Percentiles rank a stretch among this genome's conserved stretches.
These are phyloP conservation scores for Mixia osmundae DNA, from an alignment of 1,284 basidiomycete genomes.

Conservation along the genomic window DNA sequence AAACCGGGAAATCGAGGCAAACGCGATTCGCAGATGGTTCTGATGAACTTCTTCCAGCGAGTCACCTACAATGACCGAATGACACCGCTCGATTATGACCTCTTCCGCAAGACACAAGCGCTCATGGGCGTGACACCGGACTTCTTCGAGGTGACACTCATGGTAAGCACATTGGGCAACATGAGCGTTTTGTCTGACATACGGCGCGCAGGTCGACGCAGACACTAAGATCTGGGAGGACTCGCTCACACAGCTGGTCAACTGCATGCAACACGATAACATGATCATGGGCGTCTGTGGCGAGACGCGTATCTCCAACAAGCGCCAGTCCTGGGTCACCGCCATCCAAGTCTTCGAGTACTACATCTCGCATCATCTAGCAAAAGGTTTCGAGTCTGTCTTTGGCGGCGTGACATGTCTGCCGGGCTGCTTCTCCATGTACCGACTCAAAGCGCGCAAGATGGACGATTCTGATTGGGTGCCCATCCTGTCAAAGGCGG, in stretches of 20 bases:
- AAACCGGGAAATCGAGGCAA: slow-evolving; percentile 98
- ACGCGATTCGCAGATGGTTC: slow-evolving; percentile 89
- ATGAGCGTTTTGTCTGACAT: not conserved
- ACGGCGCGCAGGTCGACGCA: slow-evolving; percentile 68
- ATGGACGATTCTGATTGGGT: slow-evolving; percentile 82
- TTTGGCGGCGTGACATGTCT: slow-evolving; percentile 99
- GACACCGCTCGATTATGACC: slow-evolving; percentile 88
- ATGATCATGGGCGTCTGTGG: slow-evolving; percentile 99
- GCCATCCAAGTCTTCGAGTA: slow-evolving; percentile 75
- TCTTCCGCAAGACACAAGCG: slow-evolving; percentile 88
- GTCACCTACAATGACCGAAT: slow-evolving; percentile 99
- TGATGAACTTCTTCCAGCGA: slow-evolving; percentile 98
- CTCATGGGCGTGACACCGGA: slow-evolving; percentile 99
- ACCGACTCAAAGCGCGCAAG: slow-evolving; percentile 83
- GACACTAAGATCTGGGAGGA: slow-evolving; percentile 82
- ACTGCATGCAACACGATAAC: slow-evolving; percentile 94
- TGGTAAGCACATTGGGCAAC: slow-evolving; percentile 36
- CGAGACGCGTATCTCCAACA: slow-evolving; percentile 96
- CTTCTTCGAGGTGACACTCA: slow-evolving; percentile 89
- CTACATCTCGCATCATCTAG: slow-evolving; percentile 94
- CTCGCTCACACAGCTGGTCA: slow-evolving; percentile 65
- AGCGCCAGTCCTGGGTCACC: slow-evolving; percentile 91
- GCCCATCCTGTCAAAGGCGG: slow-evolving; percentile 86
- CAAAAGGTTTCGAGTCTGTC: slow-evolving; percentile 95
- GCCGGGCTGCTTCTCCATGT: slow-evolving; percentile 99